phyloP scores from a whole-genome alignment of 2,329 filamentous ascomycete genomes.

The Hansfordia pulvinata region DNA sequence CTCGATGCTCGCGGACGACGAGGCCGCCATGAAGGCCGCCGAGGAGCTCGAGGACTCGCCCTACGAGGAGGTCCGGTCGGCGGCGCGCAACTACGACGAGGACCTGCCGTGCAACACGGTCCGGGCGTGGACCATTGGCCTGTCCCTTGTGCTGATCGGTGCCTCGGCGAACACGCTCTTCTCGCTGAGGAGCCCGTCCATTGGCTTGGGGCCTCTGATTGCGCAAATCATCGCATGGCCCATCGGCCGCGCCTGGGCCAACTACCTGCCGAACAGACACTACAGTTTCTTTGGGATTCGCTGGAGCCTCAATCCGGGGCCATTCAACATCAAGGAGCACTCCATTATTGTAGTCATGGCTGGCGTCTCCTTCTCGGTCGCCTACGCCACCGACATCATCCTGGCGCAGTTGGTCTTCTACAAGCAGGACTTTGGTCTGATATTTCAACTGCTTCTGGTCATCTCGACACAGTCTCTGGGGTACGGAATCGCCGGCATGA shows the following conservation, averaged over 20 bases:
- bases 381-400: slow-evolving; percentile 64
- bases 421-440: slow-evolving; percentile 52
- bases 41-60: slow-evolving; percentile 43
- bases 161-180: slow-evolving; percentile 51
- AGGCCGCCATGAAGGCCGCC: slow-evolving; percentile 18
- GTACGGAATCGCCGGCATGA: slow-evolving; percentile 55
- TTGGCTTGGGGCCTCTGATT: slow-evolving; percentile 45
- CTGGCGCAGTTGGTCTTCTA: slow-evolving; percentile 61
- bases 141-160: slow-evolving; percentile 39
- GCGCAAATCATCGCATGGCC: slow-evolving; percentile 53
- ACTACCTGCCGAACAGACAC: slow-evolving; percentile 32
- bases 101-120: slow-evolving; percentile 53
- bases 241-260: slow-evolving; percentile 47
- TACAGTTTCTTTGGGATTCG: slow-evolving; percentile 37
- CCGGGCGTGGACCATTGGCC: slow-evolving; percentile 49
- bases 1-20: slow-evolving; percentile 12
- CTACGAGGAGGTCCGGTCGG: slow-evolving; percentile 52
- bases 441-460: slow-evolving; percentile 52
- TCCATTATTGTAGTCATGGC: slow-evolving; percentile 58
- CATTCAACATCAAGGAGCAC: slow-evolving; percentile 61
- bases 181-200: slow-evolving; percentile 47
- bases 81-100: slow-evolving; percentile 51
- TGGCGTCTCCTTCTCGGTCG: slow-evolving; percentile 54
- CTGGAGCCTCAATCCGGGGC: slow-evolving; percentile 51
- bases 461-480: slow-evolving; percentile 57